Conservation (phyloP, 2,329 filamentous ascomycete species). For the Cercospora citrullina region DNA sequence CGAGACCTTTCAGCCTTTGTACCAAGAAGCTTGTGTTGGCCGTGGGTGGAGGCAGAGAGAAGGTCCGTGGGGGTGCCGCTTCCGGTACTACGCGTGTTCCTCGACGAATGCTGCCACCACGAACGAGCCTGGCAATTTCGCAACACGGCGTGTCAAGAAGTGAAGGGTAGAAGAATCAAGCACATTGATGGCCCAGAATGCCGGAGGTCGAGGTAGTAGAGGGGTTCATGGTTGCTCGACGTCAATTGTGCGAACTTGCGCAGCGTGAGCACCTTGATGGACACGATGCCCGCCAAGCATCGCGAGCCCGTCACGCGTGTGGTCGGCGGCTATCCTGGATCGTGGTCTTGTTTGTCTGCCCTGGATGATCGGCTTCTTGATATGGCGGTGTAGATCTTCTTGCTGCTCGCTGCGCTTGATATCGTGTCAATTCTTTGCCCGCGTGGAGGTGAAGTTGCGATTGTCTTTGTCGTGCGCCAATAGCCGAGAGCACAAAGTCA, state of each 20-base stretch:
- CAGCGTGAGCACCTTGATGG: constrained; percentile 24
- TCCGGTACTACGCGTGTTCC: not conserved
- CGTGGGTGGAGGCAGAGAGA: not conserved
- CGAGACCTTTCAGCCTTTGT: not conserved
- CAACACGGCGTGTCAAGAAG: not conserved
- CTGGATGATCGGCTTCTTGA: not conserved
- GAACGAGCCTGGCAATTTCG: not conserved
- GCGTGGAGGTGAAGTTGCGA: not conserved
- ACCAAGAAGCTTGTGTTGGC: not conserved
- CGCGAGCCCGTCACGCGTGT: constrained; percentile 8
- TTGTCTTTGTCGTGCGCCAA: not conserved
- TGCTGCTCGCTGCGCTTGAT: not conserved
- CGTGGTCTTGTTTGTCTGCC: not conserved
- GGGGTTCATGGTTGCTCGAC: constrained; percentile 4
- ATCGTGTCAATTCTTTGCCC: not conserved
- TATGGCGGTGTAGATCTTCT: not conserved
- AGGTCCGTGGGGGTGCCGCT: not conserved
- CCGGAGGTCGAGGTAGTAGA: constrained; percentile 7
- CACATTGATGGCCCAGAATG: constrained; percentile 16
- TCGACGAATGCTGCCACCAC: not conserved
- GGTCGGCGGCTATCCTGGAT: not conserved
- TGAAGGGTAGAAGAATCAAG: constrained; percentile 5
- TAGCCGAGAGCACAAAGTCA: constrained; percentile 3
- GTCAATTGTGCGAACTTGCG: constrained; percentile 10
- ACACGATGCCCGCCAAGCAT: constrained; percentile 11